Evolutionary conservation across 169 alveolate genomes (phyloP), one percentile per base, ranked within the genome.

Genomic region (Condylostoma magnum): DNA sequence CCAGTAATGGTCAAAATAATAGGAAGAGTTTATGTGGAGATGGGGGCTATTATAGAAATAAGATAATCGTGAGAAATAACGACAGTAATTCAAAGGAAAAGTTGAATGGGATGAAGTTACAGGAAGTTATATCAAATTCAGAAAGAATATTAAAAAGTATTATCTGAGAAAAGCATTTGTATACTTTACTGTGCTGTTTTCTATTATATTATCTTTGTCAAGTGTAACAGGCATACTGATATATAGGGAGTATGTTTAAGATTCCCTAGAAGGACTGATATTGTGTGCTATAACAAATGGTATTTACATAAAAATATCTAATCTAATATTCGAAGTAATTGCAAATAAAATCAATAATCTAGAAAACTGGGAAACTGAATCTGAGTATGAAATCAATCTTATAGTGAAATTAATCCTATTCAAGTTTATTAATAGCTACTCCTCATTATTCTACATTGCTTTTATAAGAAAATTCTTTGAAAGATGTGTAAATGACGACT

Each of bases 361-460:
- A 85, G 83, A 82, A 67, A 82, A 82, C 68, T 73, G 77, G 54
- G 60, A 77, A 65, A 73, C 54, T 52, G 82, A 82, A 46, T 50
- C 30, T 67, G 56, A 51, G 33, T 69, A 68, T 30, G 57, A 31
- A 37, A 76, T 76, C 57, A 65, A 75, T n/a, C 41, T 82, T 34
- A 75, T 76, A 6, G 69, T 60, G 4, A 82, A 82, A 82, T 27
- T 71, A 18, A 69, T 73, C 55, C 30, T 77, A 28, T 82, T 76
- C 79, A 79, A 82, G 47, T 65, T 82, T 34, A 60, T 82, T 12
- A 82, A 82, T 53, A 67, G 77, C 51, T 82, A 70, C 50, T 48
- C 67, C 56, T 80, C 89, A 12, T 52, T 82, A 55, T 71, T 76
- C 69, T 82, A 82, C 65, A 76, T 82, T 0, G 89, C 83, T 2